Evolutionary conservation across 2,329 filamentous ascomycete genomes (phyloP).

Genomic region (Ampelomyces quisqualis): DNA sequence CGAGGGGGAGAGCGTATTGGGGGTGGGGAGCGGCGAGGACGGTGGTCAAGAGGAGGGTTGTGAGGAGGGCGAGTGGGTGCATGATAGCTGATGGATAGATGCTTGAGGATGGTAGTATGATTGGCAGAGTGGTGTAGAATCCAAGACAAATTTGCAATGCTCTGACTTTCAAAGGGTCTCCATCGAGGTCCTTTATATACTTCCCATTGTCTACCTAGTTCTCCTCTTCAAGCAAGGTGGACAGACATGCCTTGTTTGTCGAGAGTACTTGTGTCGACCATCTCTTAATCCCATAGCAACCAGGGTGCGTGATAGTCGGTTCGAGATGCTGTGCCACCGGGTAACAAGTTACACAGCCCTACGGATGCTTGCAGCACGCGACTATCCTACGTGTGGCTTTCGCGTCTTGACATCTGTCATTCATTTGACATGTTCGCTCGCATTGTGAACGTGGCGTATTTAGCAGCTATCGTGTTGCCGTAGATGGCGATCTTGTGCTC

Average conservation of each 20-base stretch:
- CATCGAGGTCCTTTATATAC: conserved; percentile 10
- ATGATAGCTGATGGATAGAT: conserved; percentile 5
- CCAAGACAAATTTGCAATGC: no score
- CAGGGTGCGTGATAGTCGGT: conserved; percentile 9
- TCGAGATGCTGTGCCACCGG: conserved; percentile 11
- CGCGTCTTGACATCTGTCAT: conserved; percentile 1
- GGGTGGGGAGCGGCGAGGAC: conserved; percentile 2
- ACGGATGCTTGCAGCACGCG: conserved; percentile 18
- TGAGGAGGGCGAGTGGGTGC: conserved; percentile 9
- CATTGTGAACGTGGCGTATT: not conserved
- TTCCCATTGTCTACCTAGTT: not conserved
- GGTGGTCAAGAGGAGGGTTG: conserved; percentile 8
- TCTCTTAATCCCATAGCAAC: conserved; percentile 4
- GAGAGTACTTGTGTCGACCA: conserved; percentile 3
- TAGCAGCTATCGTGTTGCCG: conserved; percentile 1
- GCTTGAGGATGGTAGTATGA: not conserved
- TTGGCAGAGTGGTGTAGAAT: no score
- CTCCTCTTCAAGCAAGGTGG: conserved; percentile 7
- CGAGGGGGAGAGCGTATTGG: not conserved
- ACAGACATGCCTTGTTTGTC: conserved; percentile 7
- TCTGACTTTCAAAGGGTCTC: not conserved
- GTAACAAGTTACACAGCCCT: conserved; percentile 14
- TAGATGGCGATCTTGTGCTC: no score
- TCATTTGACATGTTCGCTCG: not conserved
- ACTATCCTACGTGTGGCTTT: conserved; percentile 18